Evolutionary conservation across 139 green algal genomes (phyloP).

Genomic region (Closterium sp.): DNA sequence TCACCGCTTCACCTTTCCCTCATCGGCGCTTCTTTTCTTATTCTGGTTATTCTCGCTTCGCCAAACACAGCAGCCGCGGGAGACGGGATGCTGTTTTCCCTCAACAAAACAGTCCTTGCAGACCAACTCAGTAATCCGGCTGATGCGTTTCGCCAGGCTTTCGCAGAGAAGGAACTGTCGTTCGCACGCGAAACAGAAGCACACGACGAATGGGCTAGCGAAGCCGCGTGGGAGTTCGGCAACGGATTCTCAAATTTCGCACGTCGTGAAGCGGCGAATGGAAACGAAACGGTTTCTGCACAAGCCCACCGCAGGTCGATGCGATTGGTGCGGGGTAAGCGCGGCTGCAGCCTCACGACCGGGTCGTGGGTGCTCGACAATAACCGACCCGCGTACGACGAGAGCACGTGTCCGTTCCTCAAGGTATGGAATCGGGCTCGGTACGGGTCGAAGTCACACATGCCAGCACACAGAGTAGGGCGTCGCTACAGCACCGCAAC

Average conservation of each 20-base stretch:
- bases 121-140: no score
- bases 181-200: background rate
- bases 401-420: background rate
- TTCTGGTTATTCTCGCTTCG: background rate
- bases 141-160: background rate
- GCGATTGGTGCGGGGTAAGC: background rate
- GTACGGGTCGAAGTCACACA: no score
- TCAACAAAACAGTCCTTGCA: background rate
- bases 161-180: background rate
- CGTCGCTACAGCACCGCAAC: no score
- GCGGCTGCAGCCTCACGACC: background rate
- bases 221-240: background rate
- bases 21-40: background rate
- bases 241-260: background rate
- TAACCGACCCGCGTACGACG: background rate
- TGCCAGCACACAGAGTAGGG: no score
- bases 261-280: background rate
- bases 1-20: background rate
- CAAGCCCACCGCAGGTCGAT: background rate
- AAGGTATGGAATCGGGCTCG: background rate
- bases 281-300: background rate
- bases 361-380: background rate
- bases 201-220: background rate
- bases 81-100: background rate
- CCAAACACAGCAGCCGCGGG: background rate